These are phyloP conservation scores for Sarocladiaceae sp. DNA, from an alignment of 2,329 filamentous ascomycete genomes.

Conservation along the genomic window DNA sequence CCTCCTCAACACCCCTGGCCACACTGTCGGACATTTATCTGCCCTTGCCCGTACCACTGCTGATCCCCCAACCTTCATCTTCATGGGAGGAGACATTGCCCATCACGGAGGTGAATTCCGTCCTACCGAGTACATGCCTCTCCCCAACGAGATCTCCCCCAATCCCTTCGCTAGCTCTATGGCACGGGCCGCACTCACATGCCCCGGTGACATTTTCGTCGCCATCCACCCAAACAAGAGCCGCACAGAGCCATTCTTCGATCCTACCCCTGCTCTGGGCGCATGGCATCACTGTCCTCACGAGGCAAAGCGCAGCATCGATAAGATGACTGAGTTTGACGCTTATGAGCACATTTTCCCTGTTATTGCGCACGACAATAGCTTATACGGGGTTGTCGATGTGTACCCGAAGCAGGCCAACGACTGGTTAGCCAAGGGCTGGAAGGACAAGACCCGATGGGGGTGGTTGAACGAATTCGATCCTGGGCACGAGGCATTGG, in stretches of 20 bases:
- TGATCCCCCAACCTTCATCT: conserved; percentile 30
- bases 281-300: not conserved
- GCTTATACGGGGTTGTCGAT: conserved; percentile 14
- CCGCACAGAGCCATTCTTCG: not conserved
- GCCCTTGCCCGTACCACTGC: conserved; percentile 33
- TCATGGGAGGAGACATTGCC: conserved; percentile 39
- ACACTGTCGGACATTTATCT: conserved; percentile 35
- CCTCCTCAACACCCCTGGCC: conserved; percentile 35
- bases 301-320: conserved; percentile 8
- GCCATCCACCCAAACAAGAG: not conserved
- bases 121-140: conserved; percentile 27
- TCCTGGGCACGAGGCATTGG: not conserved
- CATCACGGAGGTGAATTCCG: conserved; percentile 35
- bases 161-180: not conserved
- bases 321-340: conserved; percentile 17
- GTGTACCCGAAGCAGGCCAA: conserved; percentile 19
- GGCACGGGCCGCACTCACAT: not conserved
- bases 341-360: conserved; percentile 19
- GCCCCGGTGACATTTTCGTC: not conserved
- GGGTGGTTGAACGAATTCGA: conserved; percentile 18
- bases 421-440: conserved; percentile 18
- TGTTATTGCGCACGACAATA: conserved; percentile 21
- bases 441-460: conserved; percentile 18
- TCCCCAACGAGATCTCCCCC: conserved; percentile 25
- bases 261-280: not conserved